Base-by-base conservation (phyloP, 2,329 filamentous ascomycete species). In the Aspergillus brunneoviolaceus region DNA sequence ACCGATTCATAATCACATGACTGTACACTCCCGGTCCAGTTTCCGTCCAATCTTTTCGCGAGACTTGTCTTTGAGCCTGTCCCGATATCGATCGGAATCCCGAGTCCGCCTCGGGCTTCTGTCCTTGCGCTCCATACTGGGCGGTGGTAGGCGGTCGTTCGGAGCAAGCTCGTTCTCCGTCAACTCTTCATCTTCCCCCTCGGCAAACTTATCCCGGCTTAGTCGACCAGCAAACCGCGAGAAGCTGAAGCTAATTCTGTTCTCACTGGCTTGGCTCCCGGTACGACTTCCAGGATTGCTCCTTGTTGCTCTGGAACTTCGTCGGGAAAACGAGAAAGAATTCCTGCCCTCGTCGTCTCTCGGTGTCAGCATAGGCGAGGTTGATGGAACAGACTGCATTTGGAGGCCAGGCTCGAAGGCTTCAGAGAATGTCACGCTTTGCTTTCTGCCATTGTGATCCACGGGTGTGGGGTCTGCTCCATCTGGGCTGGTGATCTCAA, bases 21-120 rank as follows among this genome's bases (percentile, higher is more conserved):
- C 67, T 58, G 67, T 57, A 66, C 79, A 81, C 63, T 81, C 79
- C 52, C 79, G 71, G 48, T 81, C 79, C 9, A 75, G 71, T 45
- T 71, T 73, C 49, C 64, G 68, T 52, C 65, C 71, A 53, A 68
- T 70, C 66, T 72, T 78, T 58, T 78, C 74, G 51, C 70, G 69
- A 25, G 70, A 69, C 55, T 73, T 72, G 45, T 70, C 70, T 64
- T 72, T 77, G 23, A 58, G 59, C 57, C 73, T 75, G 6, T 68
- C 70, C 52, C 68, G 72, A 19, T 53, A 45, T 27, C 60, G 65
- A 31, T 67, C 66, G 1, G 55, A 58, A 31, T 70, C 67, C 25
- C 65, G 71, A 14, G 58, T 64, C 45, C 65, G 66, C 25, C 66
- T 62, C 33, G 61, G 61, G 9, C 61, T 66, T 49, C 66, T 72